phyloP scores from a whole-genome alignment of 1,284 basidiomycete genomes.

The Chalciporus sp. region DNA sequence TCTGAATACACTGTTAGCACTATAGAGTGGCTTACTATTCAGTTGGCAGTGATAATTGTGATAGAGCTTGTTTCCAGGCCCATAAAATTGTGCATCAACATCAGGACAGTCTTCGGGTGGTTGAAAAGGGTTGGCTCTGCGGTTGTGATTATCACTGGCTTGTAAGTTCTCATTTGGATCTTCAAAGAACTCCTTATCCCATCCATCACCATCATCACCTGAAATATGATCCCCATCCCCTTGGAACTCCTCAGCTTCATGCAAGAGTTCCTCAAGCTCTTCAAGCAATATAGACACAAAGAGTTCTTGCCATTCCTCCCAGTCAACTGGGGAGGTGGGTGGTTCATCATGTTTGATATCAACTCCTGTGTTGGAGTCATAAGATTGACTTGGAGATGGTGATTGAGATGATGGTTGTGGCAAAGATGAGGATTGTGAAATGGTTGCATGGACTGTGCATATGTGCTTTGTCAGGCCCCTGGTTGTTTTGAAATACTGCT shows the following conservation, averaged over 20 bases:
- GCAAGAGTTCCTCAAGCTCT: background rate
- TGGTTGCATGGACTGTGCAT: background rate
- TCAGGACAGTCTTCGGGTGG: background rate
- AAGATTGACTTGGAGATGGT: background rate
- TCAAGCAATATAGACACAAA: no score
- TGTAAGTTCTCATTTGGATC: background rate
- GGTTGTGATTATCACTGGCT: no score
- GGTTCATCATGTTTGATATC: background rate
- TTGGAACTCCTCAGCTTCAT: background rate
- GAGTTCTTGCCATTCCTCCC: background rate
- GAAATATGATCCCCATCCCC: no score
- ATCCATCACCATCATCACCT: no score
- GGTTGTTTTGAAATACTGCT: background rate
- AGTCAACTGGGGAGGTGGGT: no score
- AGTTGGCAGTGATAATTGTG: conserved; percentile 1
- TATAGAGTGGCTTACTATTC: background rate
- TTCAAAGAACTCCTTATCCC: no score
- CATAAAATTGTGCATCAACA: background rate
- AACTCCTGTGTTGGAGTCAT: background rate
- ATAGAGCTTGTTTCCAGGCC: conserved; percentile 1
- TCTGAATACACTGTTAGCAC: no score
- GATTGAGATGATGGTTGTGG: background rate
- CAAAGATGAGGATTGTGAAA: background rate
- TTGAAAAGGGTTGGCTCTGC: no score
- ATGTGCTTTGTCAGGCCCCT: background rate